Base-by-base conservation (phyloP, 768 basidiomycete genomes). In the Postia placenta region DNA sequence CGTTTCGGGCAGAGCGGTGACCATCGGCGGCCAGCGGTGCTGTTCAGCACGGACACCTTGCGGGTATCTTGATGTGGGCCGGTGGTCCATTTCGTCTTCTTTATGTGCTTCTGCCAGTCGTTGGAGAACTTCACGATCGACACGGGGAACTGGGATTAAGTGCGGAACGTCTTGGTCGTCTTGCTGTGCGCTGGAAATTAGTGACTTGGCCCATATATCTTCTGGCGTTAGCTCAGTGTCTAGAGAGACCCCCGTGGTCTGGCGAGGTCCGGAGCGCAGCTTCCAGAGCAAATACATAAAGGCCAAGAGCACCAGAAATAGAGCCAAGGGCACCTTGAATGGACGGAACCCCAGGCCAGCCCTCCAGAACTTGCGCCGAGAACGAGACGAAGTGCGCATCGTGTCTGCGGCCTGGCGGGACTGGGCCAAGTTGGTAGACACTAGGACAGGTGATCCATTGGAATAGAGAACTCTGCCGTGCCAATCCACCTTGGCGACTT, bases 1-100 rank as follows among this genome's bases (percentile, higher is more conserved):
- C 9, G 46, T 28, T 47, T 68, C 68, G 0, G 69, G 70, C 41
- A 71, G 48, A 6, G 56, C 62, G 24, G 67, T 70, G 27, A 71
- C 62, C 3, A 60, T 50, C 11, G 69, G 69, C 1, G 69, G 68
- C 63, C 69, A 65, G 30, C 37, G 38, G 6, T 9, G 37, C 5
- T 37, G 14, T 4, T 25, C 25, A 19, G 36, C 9, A n/a, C n/a
- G n/a, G n/a, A n/a, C n/a, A 25, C 20, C 9, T 17, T 17, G 9
- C 20, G 38, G 12, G 7, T 39, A 17, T 9, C 38, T 39, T 7
- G 6, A 7, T 39, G 7, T 17, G 38, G 7, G 30, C 30, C 7
- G 15, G 15, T 33, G 7, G 30, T 39, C 38, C 9, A 11, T 9
- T 6, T 22, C 38, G 19, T 39, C 38, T 7, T 6, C 9, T 22